Evolutionary conservation across 129 eudicot genomes (phyloP).

Genomic region (Centella asiatica): DNA sequence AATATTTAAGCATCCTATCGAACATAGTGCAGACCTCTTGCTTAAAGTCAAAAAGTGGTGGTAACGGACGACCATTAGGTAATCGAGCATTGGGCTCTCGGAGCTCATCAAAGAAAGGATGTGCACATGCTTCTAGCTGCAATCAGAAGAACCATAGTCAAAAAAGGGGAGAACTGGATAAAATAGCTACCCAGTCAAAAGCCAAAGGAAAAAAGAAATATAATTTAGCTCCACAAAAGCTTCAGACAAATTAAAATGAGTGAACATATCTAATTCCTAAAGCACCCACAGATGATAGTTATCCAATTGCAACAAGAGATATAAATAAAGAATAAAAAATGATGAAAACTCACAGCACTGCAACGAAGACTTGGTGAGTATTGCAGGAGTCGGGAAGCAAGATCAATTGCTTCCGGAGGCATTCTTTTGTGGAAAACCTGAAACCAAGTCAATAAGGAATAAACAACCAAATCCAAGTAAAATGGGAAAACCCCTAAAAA

Average conservation of each 20-base stretch:
- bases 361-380: conserved; percentile 97
- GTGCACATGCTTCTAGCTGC: conserved; percentile 93
- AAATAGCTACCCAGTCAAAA: background rate
- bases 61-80: conserved; percentile 86
- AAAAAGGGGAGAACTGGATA: background rate
- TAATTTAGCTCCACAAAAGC: background rate
- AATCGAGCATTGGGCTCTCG: conserved; percentile 80
- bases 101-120: conserved; percentile 91
- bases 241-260: background rate
- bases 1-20: background rate
- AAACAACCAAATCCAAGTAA: background rate
- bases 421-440: conserved; percentile 90
- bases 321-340: conserved; percentile 5
- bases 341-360: conserved; percentile 70
- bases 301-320: no score
- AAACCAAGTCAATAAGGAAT: conserved; percentile 11
- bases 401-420: conserved; percentile 99
- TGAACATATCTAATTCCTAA: no score
- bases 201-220: background rate
- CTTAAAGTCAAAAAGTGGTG: conserved; percentile 85
- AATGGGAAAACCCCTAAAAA: background rate
- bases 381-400: conserved; percentile 81
- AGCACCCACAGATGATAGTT: no score
- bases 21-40: conserved; percentile 55
- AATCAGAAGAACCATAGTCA: conserved; percentile 14